Base-by-base conservation (phyloP, 2,329 filamentous ascomycete genomes). In the Fusarium mexicanum region DNA sequence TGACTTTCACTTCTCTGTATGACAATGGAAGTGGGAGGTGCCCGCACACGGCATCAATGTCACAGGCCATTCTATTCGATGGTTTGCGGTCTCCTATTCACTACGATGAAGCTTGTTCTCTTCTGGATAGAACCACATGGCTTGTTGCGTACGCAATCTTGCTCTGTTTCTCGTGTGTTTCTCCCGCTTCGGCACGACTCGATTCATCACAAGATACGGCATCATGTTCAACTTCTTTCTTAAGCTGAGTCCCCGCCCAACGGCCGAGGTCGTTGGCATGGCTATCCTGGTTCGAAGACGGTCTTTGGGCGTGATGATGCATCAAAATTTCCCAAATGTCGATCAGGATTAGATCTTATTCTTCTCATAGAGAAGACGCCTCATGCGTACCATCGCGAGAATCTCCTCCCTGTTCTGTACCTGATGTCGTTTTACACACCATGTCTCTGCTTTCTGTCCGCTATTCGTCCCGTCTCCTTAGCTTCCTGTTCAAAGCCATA, bases 401-500 rank as follows among this genome's bases (percentile, higher is more conserved):
- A 46, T 69, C 50, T 57, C 38, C 54, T 60, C 63, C 31, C 50
- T 50, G 55, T 31, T 54, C 62, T 72, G 73, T 72, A 53, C 69
- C 67, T 70, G 64, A 67, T 76, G 69, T 72, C 76, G 76, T 78
- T 78, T 77, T 78, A 78, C 76, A 73, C 76, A 78, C 76, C 76
- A 71, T 78, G 76, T 78, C 76, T 78, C 73, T 78, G 69, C 44
- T 59, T 22, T 65, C 43, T 51, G 50, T 48, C 64, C 64, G 69
- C 67, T 41, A 76, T 76, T 78, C 76, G 74, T 70, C 72, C 64
- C 61, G 48, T 43, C 53, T 46, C 55, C 46, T 61, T 58, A 61
- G 66, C 57, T 68, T 61, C 26, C 64, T 14, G 31, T 61, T 50
- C 26, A 46, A 61, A 62, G 46, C 46, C 58, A 67, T 55, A 65